Base-by-base conservation (phyloP, 768 basidiomycete genomes). In the Kwoniella newhampshirensis region DNA sequence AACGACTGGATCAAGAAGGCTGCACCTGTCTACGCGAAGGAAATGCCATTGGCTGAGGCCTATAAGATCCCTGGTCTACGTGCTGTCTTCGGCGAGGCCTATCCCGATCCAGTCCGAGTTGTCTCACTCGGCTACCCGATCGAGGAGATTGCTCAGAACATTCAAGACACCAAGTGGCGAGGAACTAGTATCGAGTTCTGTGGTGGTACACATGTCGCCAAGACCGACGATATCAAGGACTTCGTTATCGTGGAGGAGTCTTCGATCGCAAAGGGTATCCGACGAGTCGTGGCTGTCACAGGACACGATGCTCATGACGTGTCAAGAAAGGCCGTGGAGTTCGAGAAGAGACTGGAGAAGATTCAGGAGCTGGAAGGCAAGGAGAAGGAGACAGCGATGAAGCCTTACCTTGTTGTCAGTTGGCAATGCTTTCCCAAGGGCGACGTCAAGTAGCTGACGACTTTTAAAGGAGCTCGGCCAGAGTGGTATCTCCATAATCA, bases 161-260 rank as follows among this genome's bases (percentile, higher is more conserved):
- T 94, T 40, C 83, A 87, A 67, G 93, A 91, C 76, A 85, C 87
- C 3, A 90, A 87, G 77, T 99, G 96, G 96, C 80, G 88, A 44
- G 79, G 78, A 26, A 96, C 94, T 11, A 92, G 89, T 75, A 84
- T 96, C 61, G 96, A 99, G 78, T 94, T 99, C 74, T 99, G 96
- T 75, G 96, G 96, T 77, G 96, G 96, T 77, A 99, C 96, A 1
- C 96, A 99, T 74, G 96, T 99, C 52, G 83, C 85, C n/a, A 89
- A 86, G 78, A 99, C 96, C 0, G 91, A 93, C 17, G 91, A 93
- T 67, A 98, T 99, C 82, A 93, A 94, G 78, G 87, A 91, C 73
- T 88, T 99, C 74, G 86, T 93, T 26, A 88, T 99, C 60, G 87
- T 84, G 4, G 96, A 98, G 70, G 96, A 98, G 76, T 89, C 89